Conservation (phyloP, 83 land plant species). For the Thuja plicata region DNA sequence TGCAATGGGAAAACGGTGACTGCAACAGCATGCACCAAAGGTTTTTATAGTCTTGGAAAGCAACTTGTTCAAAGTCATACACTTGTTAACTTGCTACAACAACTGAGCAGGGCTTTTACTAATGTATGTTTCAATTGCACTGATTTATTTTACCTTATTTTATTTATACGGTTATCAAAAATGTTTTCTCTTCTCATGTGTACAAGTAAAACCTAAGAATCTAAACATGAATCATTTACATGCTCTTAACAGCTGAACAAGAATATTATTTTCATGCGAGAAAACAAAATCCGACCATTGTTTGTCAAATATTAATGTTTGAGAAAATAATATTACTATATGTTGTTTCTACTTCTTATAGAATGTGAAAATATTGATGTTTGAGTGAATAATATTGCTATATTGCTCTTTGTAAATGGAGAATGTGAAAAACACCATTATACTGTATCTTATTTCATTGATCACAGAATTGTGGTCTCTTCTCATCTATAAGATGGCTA, state of each 20-base stretch:
- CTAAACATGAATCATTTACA: background rate
- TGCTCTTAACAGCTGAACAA: background rate
- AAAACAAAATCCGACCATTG: background rate
- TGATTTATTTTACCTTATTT: background rate
- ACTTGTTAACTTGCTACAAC: conserved; percentile 72
- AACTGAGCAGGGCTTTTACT: conserved; percentile 80
- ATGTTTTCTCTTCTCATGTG: background rate
- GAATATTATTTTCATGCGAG: background rate
- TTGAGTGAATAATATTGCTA: background rate
- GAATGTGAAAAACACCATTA: background rate
- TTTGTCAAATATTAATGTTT: background rate
- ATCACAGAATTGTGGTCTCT: background rate
- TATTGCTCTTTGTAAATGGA: background rate
- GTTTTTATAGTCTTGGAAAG: conserved; percentile 72
- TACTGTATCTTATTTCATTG: background rate
- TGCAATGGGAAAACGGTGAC: conserved; percentile 87
- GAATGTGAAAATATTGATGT: background rate
- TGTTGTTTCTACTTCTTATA: background rate
- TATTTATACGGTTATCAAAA: background rate
- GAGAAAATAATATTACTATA: background rate
- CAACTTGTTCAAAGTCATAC: conserved; percentile 52
- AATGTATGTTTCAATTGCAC: conserved; percentile 38
- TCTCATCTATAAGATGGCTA: background rate
- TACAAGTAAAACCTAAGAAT: background rate
- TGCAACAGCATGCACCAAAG: conserved; percentile 60